phyloP scores from a whole-genome alignment of 768 basidiomycete genomes.

The Suillus sp. region DNA sequence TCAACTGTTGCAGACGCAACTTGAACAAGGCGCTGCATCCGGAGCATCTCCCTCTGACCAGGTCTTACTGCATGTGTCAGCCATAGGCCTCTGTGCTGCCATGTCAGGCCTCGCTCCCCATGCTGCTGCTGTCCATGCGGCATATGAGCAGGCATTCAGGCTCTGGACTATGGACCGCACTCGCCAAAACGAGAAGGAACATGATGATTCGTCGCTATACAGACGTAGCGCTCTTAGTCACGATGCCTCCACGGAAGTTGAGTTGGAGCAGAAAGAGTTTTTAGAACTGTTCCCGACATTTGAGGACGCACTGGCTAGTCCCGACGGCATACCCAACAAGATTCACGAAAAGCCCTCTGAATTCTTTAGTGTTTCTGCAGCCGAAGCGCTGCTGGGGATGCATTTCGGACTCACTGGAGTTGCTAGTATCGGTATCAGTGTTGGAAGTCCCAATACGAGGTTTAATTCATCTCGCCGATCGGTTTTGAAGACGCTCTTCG shows the following conservation, averaged over 20 bases:
- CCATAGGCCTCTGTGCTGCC: constrained; percentile 36
- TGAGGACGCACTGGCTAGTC: constrained; percentile 53
- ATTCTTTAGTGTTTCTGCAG: constrained; percentile 33
- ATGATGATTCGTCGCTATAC: constrained; percentile 75
- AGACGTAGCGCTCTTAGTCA: constrained; percentile 58
- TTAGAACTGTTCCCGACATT: constrained; percentile 83
- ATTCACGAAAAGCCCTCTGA: constrained; percentile 3
- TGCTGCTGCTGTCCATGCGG: constrained; percentile 39
- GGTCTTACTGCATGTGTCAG: constrained; percentile 51
- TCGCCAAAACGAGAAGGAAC: constrained; percentile 62
- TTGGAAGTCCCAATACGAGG: constrained; percentile 8
- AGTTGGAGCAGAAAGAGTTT: constrained; percentile 84
- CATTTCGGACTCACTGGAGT: constrained; percentile 48
- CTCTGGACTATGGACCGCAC: constrained; percentile 85
- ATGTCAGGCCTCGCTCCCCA: constrained; percentile 5
- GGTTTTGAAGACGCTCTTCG: constrained; percentile 38
- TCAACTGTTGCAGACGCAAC: constrained; percentile 34
- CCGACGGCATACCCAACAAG: constrained; percentile 11
- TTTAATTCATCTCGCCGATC: constrained; percentile 39
- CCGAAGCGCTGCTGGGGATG: constrained; percentile 43
- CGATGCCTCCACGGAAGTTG: constrained; percentile 62
- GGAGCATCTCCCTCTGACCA: constrained; percentile 40
- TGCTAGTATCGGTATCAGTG: not conserved
- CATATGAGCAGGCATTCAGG: constrained; percentile 71
- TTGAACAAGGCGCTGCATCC: constrained; percentile 26